A percentile compares a stretch with the other conserved stretches of the same genome.
Evolutionary conservation across 495 filamentous ascomycete genomes (phyloP).

Genomic region (Podospora pseudocomata): DNA sequence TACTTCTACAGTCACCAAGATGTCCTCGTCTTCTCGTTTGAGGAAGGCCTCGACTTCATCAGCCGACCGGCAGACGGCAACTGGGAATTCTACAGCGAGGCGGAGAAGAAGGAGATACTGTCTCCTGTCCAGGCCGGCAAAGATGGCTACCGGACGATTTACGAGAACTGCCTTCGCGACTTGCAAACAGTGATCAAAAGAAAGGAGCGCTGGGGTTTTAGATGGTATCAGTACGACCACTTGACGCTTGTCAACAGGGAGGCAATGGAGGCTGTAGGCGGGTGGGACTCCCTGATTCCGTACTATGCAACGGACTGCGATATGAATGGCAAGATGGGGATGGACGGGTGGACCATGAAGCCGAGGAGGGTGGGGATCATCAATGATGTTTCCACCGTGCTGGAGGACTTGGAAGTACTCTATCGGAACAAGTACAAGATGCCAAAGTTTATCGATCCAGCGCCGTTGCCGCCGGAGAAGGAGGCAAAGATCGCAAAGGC

Average conservation of each 20-base stretch:
- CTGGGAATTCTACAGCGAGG: constrained; percentile 34
- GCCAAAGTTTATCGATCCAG: constrained; percentile 34
- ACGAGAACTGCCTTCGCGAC: constrained; percentile 45
- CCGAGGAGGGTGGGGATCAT: constrained; percentile 46
- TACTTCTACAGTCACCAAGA: constrained; percentile 63
- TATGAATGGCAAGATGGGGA: constrained; percentile 50
- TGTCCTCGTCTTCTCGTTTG: constrained; percentile 51
- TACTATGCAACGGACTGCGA: constrained; percentile 62
- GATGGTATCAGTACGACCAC: constrained; percentile 56
- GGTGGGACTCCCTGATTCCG: constrained; percentile 58
- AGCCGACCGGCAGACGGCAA: constrained; percentile 31
- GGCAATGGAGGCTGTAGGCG: constrained; percentile 53
- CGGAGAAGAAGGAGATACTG: constrained; percentile 34
- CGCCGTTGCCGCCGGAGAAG: constrained; percentile 7
- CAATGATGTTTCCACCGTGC: constrained; percentile 46
- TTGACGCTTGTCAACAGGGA: constrained; percentile 54
- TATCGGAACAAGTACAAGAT: constrained; percentile 39
- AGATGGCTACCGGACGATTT: constrained; percentile 48
- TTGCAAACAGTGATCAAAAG: constrained; percentile 32
- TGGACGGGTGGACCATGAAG: constrained; percentile 48
- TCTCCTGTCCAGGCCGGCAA: constrained; percentile 30
- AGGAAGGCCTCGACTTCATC: constrained; percentile 38
- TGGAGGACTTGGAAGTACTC: constrained; percentile 44
- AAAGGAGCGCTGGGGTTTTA: constrained; percentile 45
- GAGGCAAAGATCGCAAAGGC: constrained; percentile 6